phyloP scores from a whole-genome alignment of 2,329 filamentous ascomycete genomes.

The Sarocladiaceae sp. region DNA sequence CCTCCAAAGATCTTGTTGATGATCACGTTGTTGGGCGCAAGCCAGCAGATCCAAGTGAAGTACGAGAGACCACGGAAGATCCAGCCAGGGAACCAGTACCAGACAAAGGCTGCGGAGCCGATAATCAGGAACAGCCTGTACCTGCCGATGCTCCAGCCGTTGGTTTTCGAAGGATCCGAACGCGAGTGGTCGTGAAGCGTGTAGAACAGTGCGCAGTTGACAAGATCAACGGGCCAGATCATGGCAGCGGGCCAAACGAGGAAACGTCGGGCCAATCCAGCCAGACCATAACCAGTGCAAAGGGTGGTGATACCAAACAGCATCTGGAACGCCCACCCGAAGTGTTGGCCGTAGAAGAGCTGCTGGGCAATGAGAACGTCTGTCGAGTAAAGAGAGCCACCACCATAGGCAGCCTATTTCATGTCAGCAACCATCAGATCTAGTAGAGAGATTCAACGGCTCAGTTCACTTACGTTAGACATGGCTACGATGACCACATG shows the following conservation, averaged over 20 bases:
- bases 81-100: slow-evolving; percentile 58
- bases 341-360: slow-evolving; percentile 51
- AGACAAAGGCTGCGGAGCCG: slow-evolving; percentile 42
- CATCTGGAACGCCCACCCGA: slow-evolving; percentile 48
- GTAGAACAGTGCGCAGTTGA: slow-evolving; percentile 46
- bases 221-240: slow-evolving; percentile 51
- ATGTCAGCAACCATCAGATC: too few relatives aligned
- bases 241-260: slow-evolving; percentile 49
- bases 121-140: slow-evolving; percentile 58
- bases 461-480: slow-evolving; percentile 57
- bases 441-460: neutral
- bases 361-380: slow-evolving; percentile 43
- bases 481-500: slow-evolving; percentile 57
- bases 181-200: slow-evolving; percentile 39
- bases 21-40: slow-evolving; percentile 53
- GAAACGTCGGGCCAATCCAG: slow-evolving; percentile 47
- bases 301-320: slow-evolving; percentile 49
- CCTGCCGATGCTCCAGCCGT: slow-evolving; percentile 58
- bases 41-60: slow-evolving; percentile 57
- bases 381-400: slow-evolving; percentile 51
- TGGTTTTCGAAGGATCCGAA: slow-evolving; percentile 42
- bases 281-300: slow-evolving; percentile 51
- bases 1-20: slow-evolving; percentile 59
- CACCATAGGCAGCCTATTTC: slow-evolving; percentile 47
- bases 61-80: slow-evolving; percentile 57